Base-by-base conservation (phyloP, 345 rosid species). In the Eutrema japonicum region DNA sequence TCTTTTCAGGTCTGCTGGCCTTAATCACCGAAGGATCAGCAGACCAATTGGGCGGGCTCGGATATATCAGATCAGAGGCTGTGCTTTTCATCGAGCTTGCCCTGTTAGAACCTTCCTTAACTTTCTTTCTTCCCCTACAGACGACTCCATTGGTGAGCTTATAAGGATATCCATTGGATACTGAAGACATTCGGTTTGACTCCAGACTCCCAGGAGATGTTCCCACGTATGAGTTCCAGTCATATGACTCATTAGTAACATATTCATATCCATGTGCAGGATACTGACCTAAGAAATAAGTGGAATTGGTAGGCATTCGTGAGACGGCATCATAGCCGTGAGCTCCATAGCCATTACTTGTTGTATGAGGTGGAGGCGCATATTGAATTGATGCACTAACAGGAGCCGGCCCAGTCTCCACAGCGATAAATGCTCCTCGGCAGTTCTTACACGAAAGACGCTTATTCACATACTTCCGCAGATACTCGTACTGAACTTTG, bases 391-490 rank as follows among this genome's bases (percentile, higher is more conserved):
- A 78, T 46, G 96, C 96, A 81, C 78, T 89, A 33, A 85, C 82
- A 12, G 97, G 97, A 64, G 89, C 93, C 6, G 89, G 80, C 60
- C 97, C 93, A 51, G 97, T 89, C 69, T 92, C 97, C 50, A 82
- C 87, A 38, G 96, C 97, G 66, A 89, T 77, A 58, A 92, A 95
- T 29, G 94, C 88, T 63, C 96, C 99, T 1, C 99, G 92, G 52
- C 99, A 95, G 81, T 95, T 95, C 90, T 95, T 95, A 80, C 99
- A 95, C 8, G 99, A 95, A 74, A 95, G 96, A 74, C 89, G 84
- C 87, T 91, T 91, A 50, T 95, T 95, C 76, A 92, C 94, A 66
- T 95, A 95, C 89, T 95, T 95, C 60, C 98, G 82, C 13, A 95
- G 87, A 79, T 95, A 95, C 84, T 95, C 98, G 35, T 95, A 95